Base-by-base conservation (phyloP, 1,284 basidiomycete genomes). In the Trichosporon sp. region DNA sequence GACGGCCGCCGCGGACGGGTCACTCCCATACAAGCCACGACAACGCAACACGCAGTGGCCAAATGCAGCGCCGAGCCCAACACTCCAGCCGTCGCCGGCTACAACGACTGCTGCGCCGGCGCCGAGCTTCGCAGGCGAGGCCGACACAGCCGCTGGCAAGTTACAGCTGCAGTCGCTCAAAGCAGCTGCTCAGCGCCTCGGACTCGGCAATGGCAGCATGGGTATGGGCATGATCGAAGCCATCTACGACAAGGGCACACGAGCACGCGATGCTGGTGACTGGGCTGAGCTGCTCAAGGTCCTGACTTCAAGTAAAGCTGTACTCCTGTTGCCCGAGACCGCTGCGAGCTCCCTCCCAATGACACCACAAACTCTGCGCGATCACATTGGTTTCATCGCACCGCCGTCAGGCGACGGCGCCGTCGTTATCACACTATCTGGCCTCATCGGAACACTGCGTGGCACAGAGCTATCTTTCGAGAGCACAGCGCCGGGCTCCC, bases 211-310 rank as follows among this genome's bases (percentile, higher is more conserved):
- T 25, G 84, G 83, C 21, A 88, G 86, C 63, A 80, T 90, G 52
- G 92, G 92, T 1, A 92, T 90, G 90, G 86, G 86, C 19, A 90
- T 95, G 58, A 81, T 94, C 56, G 91, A 95, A 78, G 86, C 86
- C 67, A 82, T 95, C 23, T 85, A 89, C 4, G 83, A 83, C 21
- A 88, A 89, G 67, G 85, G 84, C 2, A 87, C 89, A 66, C 81
- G 81, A 29, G 80, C 78, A 14, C 71, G 81, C 25, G 91, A 90
- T 87, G 74, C 82, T 57, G 73, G 81, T 9, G 89, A 91, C 57
- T 93, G 92, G 91, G 82, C 84, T 33, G 89, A 91, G 25, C 82
- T 91, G 14, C 89, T 90, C 86, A 83, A 78, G 66, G 82, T 86
- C 1, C 73, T 92, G 60, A 85, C 86, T 0, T 34, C 14, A n/a